Percentiles rank a stretch among this genome's conserved stretches.
Evolutionary conservation across 257 asterid genomes (phyloP).

Genomic region (Jacaranda copaia): DNA sequence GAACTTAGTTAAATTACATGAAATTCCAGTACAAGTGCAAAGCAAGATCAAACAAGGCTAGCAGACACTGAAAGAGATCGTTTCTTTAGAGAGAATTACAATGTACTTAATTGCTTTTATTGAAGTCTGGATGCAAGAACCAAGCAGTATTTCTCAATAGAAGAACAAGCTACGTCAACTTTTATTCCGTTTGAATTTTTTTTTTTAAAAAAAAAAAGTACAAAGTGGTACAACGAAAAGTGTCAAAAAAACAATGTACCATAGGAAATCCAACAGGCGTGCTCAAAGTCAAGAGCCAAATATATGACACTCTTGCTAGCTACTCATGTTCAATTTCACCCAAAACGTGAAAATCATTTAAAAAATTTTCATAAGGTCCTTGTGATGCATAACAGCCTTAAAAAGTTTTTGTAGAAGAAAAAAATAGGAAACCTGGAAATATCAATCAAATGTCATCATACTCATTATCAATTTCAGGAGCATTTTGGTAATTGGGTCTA

Average conservation of each 20-base stretch:
- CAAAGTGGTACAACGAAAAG: background rate
- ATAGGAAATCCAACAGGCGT: background rate
- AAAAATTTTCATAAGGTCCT: background rate
- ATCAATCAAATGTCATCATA: background rate
- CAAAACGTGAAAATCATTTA: background rate
- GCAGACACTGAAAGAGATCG: background rate
- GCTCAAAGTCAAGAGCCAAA: background rate
- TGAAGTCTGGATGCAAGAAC: slow-evolving; percentile 16
- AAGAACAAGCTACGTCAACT: slow-evolving; percentile 28
- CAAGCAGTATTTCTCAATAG: background rate
- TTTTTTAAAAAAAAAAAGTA: background rate
- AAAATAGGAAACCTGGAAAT: slow-evolving; percentile 4
- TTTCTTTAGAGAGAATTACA: background rate
- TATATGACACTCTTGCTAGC: slow-evolving; percentile 10
- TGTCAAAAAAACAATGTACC: background rate
- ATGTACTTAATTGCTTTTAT: background rate
- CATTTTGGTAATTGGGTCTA: background rate
- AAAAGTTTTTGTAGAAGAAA: background rate
- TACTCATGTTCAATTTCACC: background rate
- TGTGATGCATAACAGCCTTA: background rate
- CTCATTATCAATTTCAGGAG: background rate
- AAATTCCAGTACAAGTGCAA: slow-evolving; percentile 15
- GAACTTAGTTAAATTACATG: slow-evolving; percentile 10
- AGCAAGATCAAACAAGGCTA: slow-evolving; percentile 1
- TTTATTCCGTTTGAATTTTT: background rate